phyloP scores from a whole-genome alignment of 192 early-diverging fungal genomes.

The Coemansia biformis region DNA sequence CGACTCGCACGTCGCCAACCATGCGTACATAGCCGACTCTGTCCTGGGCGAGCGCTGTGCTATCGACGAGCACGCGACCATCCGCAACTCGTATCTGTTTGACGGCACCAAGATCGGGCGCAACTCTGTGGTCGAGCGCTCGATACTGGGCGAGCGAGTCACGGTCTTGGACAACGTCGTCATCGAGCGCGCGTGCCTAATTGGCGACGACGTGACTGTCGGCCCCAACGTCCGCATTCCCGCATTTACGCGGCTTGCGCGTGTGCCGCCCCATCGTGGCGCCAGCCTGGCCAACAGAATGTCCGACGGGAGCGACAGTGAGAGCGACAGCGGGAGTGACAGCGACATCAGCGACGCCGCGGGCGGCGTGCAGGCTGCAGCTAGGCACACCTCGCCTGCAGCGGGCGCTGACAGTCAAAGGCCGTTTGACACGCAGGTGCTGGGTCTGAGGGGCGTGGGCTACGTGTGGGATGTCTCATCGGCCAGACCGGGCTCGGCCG shows the following conservation, averaged over 20 bases:
- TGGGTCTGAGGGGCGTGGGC: conserved; percentile 59
- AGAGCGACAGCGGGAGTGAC: conserved; percentile 40
- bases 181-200: conserved; percentile 69
- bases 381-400: conserved; percentile 10
- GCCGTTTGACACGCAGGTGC: conserved; percentile 26
- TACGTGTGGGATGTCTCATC: conserved; percentile 52
- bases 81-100: conserved; percentile 85
- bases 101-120: conserved; percentile 65
- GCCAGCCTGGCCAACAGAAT: no score
- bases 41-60: conserved; percentile 78
- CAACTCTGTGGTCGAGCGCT: conserved; percentile 59
- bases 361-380: not conserved
- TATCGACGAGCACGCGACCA: conserved; percentile 71
- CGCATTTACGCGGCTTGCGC: conserved; percentile 60
- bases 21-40: conserved; percentile 64
- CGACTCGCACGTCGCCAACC: conserved; percentile 68
- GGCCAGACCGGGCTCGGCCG: not conserved
- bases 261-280: not conserved
- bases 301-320: conserved; percentile 12
- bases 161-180: conserved; percentile 59
- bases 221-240: conserved; percentile 70
- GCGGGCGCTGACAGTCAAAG: conserved; percentile 5
- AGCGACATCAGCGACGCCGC: conserved; percentile 34
- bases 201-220: conserved; percentile 60
- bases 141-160: conserved; percentile 74